Base-by-base conservation (phyloP, 2,329 filamentous ascomycete genomes). In the Colletotrichum liaoningense region DNA sequence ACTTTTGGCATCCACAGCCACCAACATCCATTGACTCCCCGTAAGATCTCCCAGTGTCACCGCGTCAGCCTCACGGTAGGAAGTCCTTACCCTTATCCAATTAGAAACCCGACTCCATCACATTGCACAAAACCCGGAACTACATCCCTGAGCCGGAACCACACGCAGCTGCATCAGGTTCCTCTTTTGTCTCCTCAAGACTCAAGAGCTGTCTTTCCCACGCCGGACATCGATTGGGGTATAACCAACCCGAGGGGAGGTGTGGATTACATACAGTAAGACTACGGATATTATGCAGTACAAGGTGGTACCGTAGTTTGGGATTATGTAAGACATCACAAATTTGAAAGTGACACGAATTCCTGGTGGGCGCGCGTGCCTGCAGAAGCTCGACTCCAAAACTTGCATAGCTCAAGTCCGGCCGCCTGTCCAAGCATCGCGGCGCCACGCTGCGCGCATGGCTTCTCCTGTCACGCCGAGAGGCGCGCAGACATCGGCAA, bases 301-400 rank as follows among this genome's bases (percentile, higher is more conserved):
- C 30, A 55, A 55, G 28, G 30, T 63, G 26, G 38, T 19, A 35
- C 33, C 33, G 33, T 35, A 26, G 33, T 35, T 28, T 38, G 26
- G 26, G 60, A 54, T 69, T 65, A 58, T 52, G 22, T 63, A 58
- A 69, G 49, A 30, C 52, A 46, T 16, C n/a, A 30, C 24, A 38
- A 38, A 5, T n/a, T 49, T 69, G 24, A n/a, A 30, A 57, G 52
- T 59, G 58, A 69, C 28, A 56, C 24, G 52, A 46, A 56, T 33
- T 55, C 38, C 28, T 46, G 57, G 57, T 59, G 33, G 33, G 35
- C 42, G 42, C 59, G 69, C 58, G 65, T 63, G 58, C 59, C 69
- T 72, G 69, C 69, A 69, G 58, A 38, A 72, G 42, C 24, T 69
- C 69, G 35, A 54, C 65, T 59, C 42, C 26, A 33, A 55, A 69